A percentile compares a stretch with the other conserved stretches of the same genome.
Conservation (phyloP, 2,329 filamentous ascomycete genomes). For the Microdochium trichocladiopsis region DNA sequence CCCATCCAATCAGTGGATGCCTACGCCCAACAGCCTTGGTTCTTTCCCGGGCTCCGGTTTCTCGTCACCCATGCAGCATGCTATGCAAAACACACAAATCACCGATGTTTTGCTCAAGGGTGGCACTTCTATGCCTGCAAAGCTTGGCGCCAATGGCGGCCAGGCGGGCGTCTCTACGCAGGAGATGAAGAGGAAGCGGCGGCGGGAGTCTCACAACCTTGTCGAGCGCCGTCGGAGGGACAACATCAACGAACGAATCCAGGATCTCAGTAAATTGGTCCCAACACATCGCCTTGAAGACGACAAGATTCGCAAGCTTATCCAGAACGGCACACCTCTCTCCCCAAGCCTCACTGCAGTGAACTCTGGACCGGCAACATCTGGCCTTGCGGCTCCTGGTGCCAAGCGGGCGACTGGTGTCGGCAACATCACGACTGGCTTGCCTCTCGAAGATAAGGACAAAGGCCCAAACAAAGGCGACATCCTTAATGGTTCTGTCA, state of each 20-base stretch:
- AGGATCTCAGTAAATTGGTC: slow-evolving; percentile 90
- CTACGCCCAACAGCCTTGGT: slow-evolving; percentile 74
- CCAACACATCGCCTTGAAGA: slow-evolving; percentile 90
- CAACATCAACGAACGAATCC: slow-evolving; percentile 98
- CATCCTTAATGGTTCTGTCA: slow-evolving; percentile 92
- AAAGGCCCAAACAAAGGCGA: slow-evolving; percentile 99
- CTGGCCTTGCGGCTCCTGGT: slow-evolving; percentile 76
- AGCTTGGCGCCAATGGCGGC: slow-evolving; percentile 47
- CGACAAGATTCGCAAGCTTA: slow-evolving; percentile 92
- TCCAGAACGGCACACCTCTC: slow-evolving; percentile 84
- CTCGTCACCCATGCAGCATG: slow-evolving; percentile 66
- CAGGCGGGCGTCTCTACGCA: slow-evolving; percentile 61
- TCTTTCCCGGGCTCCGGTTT: slow-evolving; percentile 88
- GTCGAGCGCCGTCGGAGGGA: slow-evolving; percentile 92
- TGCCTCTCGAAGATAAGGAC: slow-evolving; percentile 94
- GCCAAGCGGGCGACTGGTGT: slow-evolving; percentile 72
- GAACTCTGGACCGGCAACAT: slow-evolving; percentile 67
- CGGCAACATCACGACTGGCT: slow-evolving; percentile 83
- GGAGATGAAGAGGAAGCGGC: slow-evolving; percentile 86
- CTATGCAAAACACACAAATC: slow-evolving; percentile 68
- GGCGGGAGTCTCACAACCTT: slow-evolving; percentile 91
- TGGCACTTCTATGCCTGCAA: slow-evolving; percentile 82
- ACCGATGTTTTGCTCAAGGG: slow-evolving; percentile 85
- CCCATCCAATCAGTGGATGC: slow-evolving; percentile 83
- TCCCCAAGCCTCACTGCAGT: slow-evolving; percentile 73